Conservation (phyloP, 495 filamentous ascomycete genomes). For the Astrothelium subdiscretum region DNA sequence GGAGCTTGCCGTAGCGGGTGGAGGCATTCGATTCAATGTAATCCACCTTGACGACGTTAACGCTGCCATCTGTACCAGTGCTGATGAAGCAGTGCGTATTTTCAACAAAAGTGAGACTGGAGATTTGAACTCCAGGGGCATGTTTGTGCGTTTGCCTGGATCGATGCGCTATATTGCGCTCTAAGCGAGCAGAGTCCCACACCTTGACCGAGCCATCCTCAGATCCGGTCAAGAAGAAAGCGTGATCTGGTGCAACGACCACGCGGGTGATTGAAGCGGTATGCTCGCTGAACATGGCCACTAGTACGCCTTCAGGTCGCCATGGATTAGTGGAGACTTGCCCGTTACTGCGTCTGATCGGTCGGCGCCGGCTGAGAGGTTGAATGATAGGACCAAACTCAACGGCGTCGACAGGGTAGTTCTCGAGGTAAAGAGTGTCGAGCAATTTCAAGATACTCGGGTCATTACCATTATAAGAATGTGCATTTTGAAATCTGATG, state of each 20-base stretch:
- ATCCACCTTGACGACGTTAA: slow-evolving; percentile 81
- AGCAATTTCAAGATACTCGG: slow-evolving; percentile 77
- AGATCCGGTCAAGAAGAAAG: slow-evolving; percentile 87
- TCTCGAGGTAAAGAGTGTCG: slow-evolving; percentile 80
- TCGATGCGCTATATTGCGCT: slow-evolving; percentile 76
- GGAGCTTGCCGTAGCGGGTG: slow-evolving; percentile 65
- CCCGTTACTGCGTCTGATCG: slow-evolving; percentile 46
- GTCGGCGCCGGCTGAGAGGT: slow-evolving; percentile 51
- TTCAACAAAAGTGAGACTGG: slow-evolving; percentile 78
- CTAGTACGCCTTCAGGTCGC: slow-evolving; percentile 72
- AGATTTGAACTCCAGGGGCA: slow-evolving; percentile 55
- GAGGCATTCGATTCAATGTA: slow-evolving; percentile 47
- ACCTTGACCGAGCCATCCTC: slow-evolving; percentile 88
- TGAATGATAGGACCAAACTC: slow-evolving; percentile 76
- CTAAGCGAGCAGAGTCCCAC: slow-evolving; percentile 84
- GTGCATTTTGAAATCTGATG: slow-evolving; percentile 31
- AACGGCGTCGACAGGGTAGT: slow-evolving; percentile 69
- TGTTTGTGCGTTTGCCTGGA: slow-evolving; percentile 82
- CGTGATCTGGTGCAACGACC: slow-evolving; percentile 75
- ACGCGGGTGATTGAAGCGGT: slow-evolving; percentile 71
- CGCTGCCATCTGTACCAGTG: slow-evolving; percentile 77
- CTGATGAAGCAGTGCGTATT: slow-evolving; percentile 89
- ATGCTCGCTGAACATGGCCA: slow-evolving; percentile 85
- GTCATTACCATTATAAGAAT: slow-evolving; percentile 81
- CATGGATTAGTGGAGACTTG: slow-evolving; percentile 46